phyloP scores from a whole-genome alignment of 2,329 filamentous ascomycete genomes.

The Aspergillus bombycis region DNA sequence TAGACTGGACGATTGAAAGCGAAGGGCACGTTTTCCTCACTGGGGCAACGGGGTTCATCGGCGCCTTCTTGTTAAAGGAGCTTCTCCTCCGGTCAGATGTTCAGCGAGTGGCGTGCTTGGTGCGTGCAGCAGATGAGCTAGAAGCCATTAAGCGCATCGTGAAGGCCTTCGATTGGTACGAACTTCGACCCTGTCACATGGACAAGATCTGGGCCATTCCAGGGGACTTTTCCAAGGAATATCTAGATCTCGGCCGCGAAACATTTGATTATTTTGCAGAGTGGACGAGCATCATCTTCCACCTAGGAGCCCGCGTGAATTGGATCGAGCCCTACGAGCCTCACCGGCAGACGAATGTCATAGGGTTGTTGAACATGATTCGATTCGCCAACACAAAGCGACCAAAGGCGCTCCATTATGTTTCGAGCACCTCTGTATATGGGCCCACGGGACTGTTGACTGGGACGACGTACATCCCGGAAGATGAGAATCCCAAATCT shows the following conservation, averaged over 20 bases:
- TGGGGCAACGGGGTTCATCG: background rate
- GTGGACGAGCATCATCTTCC: constrained; percentile 15
- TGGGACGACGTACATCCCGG: constrained; percentile 1
- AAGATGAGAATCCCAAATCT: constrained; percentile 9
- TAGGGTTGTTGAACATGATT: constrained; percentile 7
- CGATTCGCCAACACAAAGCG: constrained; percentile 10
- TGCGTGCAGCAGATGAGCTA: background rate
- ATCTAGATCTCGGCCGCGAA: background rate
- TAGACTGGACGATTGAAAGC: background rate
- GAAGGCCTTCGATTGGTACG: background rate
- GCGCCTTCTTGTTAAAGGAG: background rate
- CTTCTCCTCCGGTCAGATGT: background rate
- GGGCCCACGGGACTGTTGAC: constrained; percentile 10
- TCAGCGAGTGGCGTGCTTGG: background rate
- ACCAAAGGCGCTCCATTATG: constrained; percentile 16
- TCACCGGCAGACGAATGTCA: constrained; percentile 9
- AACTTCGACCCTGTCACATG: background rate
- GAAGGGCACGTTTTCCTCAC: constrained; percentile 1
- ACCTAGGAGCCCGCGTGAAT: constrained; percentile 12
- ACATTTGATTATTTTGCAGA: background rate
- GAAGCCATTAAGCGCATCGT: background rate
- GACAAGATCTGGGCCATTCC: constrained; percentile 1
- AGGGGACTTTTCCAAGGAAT: background rate
- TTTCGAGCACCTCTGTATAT: constrained; percentile 14
- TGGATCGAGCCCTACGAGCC: constrained; percentile 11